Conservation (phyloP, 2,329 filamentous ascomycete genomes). For the Kalmusia sp. region DNA sequence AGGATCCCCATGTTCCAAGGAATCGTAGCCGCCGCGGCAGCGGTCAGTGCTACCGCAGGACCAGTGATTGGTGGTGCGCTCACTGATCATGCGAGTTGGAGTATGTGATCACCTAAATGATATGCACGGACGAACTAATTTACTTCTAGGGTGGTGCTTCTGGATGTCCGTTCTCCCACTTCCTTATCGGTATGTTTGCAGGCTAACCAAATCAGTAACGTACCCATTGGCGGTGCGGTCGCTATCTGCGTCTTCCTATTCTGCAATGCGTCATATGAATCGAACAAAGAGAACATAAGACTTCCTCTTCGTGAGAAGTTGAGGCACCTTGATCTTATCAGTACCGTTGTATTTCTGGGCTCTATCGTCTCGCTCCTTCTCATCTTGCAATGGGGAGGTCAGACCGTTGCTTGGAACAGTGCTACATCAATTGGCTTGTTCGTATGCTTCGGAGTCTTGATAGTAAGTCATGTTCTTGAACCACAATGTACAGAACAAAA, state of each 20-base stretch:
- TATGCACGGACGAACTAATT: background rate
- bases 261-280: background rate
- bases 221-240: constrained; percentile 11
- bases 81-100: constrained; percentile 47
- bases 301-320: constrained; percentile 7
- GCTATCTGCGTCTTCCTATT: constrained; percentile 2
- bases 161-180: constrained; percentile 49
- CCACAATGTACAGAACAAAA: no score
- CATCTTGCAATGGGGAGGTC: constrained; percentile 55
- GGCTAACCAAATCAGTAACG: constrained; percentile 10
- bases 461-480: background rate
- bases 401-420: constrained; percentile 50
- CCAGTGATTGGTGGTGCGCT: constrained; percentile 50
- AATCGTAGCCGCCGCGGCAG: constrained; percentile 43
- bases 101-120: constrained; percentile 15
- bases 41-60: constrained; percentile 42
- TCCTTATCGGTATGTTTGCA: background rate
- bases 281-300: background rate
- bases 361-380: constrained; percentile 51
- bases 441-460: constrained; percentile 50
- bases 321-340: constrained; percentile 23
- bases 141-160: constrained; percentile 41
- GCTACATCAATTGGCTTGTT: constrained; percentile 55
- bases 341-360: constrained; percentile 48
- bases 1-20: constrained; percentile 49